Conservation (phyloP, 2,329 filamentous ascomycete species). For the Aspergillus sp. region DNA sequence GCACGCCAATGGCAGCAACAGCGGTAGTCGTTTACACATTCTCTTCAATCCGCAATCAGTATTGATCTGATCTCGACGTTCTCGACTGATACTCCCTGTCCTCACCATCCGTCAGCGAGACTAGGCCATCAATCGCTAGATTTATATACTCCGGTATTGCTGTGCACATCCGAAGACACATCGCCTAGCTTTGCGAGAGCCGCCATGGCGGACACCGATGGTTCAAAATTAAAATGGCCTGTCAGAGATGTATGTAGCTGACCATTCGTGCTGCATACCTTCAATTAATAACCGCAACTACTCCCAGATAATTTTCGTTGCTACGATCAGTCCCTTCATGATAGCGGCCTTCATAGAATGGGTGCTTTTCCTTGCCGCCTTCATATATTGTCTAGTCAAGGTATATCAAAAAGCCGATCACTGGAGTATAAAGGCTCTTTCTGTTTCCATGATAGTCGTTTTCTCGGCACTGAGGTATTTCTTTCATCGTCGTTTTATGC, state of each 20-base stretch:
- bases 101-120: background rate
- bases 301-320: slow-evolving; percentile 75
- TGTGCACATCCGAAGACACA: background rate
- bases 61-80: background rate
- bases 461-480: slow-evolving; percentile 75
- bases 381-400: slow-evolving; percentile 86
- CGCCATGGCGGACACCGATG: slow-evolving; percentile 2
- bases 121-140: background rate
- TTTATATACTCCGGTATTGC: background rate
- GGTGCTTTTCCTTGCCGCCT: slow-evolving; percentile 92
- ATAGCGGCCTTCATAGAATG: slow-evolving; percentile 84
- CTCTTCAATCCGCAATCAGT: background rate
- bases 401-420: slow-evolving; percentile 87
- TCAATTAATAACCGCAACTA: background rate
- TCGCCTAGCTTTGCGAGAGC: background rate
- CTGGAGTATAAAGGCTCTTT: slow-evolving; percentile 76
- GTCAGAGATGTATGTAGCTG: slow-evolving; percentile 37
- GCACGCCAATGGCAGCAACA: background rate
- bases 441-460: slow-evolving; percentile 69
- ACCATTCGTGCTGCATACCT: too few species aligned
- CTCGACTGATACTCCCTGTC: background rate
- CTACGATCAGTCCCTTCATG: slow-evolving; percentile 79
- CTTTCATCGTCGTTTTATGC: background rate
- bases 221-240: slow-evolving; percentile 28
- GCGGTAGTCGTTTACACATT: background rate